Base-by-base conservation (phyloP, 2,329 filamentous ascomycete species). In the Bertia moriformis region DNA sequence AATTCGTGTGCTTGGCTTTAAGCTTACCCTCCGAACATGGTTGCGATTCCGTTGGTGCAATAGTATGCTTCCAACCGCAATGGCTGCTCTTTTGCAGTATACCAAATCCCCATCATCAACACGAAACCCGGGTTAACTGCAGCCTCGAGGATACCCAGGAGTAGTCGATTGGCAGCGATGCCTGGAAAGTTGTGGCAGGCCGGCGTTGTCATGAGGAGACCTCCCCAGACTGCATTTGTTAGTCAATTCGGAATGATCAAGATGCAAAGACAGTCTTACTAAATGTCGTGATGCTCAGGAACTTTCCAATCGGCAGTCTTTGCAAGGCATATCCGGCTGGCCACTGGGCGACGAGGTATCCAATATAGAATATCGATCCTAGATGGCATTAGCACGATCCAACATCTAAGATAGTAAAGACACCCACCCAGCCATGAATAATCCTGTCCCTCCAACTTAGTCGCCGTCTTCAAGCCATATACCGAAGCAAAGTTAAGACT, bases 31-130 rank as follows among this genome's bases (percentile, higher is more conserved):
- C 73, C 73, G 40, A 77, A 71, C 65, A 74, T 73, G 12, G 69
- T 73, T 2, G 70, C 72, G 12, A 77, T 59, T 2, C 73, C 73
- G 44, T 76, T 75, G 2, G 66, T 70, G 43, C 66, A 67, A 46
- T 73, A 74, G 52, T 69, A 77, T 1, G 64, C 56, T 38, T 68
- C 69, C 4, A 72, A 58, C 0, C 71, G 63, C 3, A 73, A 51
- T 0, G 65, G 65, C 45, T 70, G 67, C 48, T 71, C 65, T 2
- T 55, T 50, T 3, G 51, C 49, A 1, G 56, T 63, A 42, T 61
- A 62, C 56, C 53, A 58, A 40, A 56, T 54, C 4, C 50, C 49
- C 45, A 54, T 55, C 42, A 55, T 54, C 14, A 54, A 36, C n/a
- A 55, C 53, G 38, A 56, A 54, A 49, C 32, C 32, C 7, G 32